Base-by-base conservation (phyloP, 495 filamentous ascomycete species). In the Penicillium maclennaniae region DNA sequence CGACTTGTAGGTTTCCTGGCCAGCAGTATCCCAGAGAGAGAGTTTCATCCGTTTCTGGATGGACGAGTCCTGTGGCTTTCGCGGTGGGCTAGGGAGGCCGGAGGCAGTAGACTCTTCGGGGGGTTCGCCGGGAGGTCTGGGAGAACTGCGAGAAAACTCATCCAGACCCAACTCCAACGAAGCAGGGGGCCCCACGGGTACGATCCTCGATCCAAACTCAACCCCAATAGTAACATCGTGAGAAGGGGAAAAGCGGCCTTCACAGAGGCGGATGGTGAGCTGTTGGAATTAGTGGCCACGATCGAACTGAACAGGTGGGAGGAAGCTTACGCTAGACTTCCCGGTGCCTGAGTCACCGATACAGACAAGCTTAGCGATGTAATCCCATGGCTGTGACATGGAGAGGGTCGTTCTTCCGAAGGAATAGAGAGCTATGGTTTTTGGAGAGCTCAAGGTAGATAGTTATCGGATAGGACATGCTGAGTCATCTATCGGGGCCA, bases 201-300 rank as follows among this genome's bases (percentile, higher is more conserved):
- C 91, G 59, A 97, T 91, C 50, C 92, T 84, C 27, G 88, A 92
- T 50, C 92, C 93, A 72, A 98, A 97, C 68, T 98, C 93, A 21
- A 98, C 93, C 51, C 93, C 93, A 60, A 98, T 97, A 25, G 93
- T 98, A 40, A 98, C 93, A 75, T 97, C 91, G 75, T 97, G 93
- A 59, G 90, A 82, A 27, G 87, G 78, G 47, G 87, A 87, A 77
- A 97, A 97, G 61, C 92, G 92, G 49, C 92, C 92, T 80, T 97
- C 92, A 75, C 92, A 97, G 56, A 97, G 87, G 23, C 92, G 89
- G 69, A 97, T 90, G 16, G 92, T 96, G 56, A 97, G 83, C 83
- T 86, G 63, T 49, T 36, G 27, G 25, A 15, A 49, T 63, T 56
- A 56, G 48, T 39, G 31, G 36, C n/a, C 26, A 37, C 2, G 10